Evolutionary conservation across 2,329 filamentous ascomycete species (phyloP).

Genomic region (Exophiala oligosperma): DNA sequence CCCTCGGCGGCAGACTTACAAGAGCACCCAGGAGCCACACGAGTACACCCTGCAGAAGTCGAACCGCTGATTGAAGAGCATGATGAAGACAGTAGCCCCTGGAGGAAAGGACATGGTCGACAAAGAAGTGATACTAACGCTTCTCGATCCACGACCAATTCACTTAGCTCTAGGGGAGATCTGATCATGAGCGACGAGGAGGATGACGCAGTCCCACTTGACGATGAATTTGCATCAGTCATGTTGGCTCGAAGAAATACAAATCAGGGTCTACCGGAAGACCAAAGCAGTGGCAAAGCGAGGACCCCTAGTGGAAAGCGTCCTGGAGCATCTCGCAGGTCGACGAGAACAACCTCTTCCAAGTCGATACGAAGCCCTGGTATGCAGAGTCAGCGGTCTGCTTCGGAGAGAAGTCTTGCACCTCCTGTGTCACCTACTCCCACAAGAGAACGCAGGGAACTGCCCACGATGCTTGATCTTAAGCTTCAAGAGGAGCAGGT

Average conservation of each 20-base stretch:
- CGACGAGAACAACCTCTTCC: conserved; percentile 47
- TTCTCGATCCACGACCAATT: conserved; percentile 81
- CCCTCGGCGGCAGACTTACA: conserved; percentile 88
- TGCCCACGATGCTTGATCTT: conserved; percentile 55
- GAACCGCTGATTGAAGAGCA: conserved; percentile 70
- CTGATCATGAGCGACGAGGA: conserved; percentile 90
- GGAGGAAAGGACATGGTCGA: conserved; percentile 44
- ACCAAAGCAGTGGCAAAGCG: conserved; percentile 67
- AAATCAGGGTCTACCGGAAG: conserved; percentile 56
- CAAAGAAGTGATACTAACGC: conserved; percentile 76
- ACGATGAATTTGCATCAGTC: conserved; percentile 85
- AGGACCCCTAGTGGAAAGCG: conserved; percentile 39
- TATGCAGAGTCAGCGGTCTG: conserved; percentile 34
- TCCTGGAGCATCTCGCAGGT: conserved; percentile 50
- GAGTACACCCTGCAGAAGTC: conserved; percentile 55
- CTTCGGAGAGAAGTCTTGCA: conserved; percentile 30
- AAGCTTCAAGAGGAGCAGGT: conserved; percentile 58
- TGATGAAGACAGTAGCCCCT: conserved; percentile 47
- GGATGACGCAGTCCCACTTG: conserved; percentile 88
- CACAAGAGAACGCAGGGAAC: conserved; percentile 24
- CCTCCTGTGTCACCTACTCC: conserved; percentile 8
- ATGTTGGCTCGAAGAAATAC: conserved; percentile 71
- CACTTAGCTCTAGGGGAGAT: conserved; percentile 82
- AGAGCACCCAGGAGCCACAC: conserved; percentile 70
- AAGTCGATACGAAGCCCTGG: conserved; percentile 37